These are phyloP conservation scores for Xylaria cubensis DNA, from an alignment of 495 filamentous ascomycete genomes.

Conservation along the genomic window DNA sequence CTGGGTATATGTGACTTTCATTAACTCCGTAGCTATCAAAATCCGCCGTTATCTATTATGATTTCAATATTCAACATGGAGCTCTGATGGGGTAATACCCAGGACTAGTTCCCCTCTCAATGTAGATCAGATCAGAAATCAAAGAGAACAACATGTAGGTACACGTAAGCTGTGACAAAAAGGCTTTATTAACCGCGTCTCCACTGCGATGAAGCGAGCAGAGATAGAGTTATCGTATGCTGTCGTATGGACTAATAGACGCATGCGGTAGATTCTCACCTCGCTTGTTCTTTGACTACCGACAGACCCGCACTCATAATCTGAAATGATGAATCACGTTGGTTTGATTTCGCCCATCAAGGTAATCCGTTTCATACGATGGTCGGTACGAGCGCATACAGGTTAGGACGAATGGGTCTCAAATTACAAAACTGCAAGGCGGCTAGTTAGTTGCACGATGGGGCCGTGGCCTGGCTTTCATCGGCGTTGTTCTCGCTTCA, in stretches of 20 bases:
- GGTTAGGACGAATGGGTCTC: not conserved
- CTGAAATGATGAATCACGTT: constrained; percentile 19
- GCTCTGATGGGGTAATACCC: not conserved
- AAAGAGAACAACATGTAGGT: no score
- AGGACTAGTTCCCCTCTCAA: not conserved
- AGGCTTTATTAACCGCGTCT: constrained; percentile 3
- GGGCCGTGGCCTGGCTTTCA: constrained; percentile 15
- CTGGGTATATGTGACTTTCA: not conserved
- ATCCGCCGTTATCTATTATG: not conserved
- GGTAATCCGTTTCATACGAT: not conserved
- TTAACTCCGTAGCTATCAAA: not conserved
- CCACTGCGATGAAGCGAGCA: not conserved
- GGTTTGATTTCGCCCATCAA: not conserved
- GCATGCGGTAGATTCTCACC: constrained; percentile 9
- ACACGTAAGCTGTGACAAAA: constrained; percentile 18
- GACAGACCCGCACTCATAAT: constrained; percentile 14
- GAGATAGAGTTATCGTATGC: not conserved
- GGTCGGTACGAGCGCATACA: not conserved
- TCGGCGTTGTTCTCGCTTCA: constrained; percentile 10
- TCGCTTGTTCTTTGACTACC: constrained; percentile 2
- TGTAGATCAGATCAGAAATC: not conserved
- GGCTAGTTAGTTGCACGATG: constrained; percentile 22
- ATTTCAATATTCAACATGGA: not conserved
- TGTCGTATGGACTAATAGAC: not conserved
- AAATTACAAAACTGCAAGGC: constrained; percentile 3